phyloP scores from a whole-genome alignment of 2,329 filamentous ascomycete genomes.

The Colletotrichum sp. region DNA sequence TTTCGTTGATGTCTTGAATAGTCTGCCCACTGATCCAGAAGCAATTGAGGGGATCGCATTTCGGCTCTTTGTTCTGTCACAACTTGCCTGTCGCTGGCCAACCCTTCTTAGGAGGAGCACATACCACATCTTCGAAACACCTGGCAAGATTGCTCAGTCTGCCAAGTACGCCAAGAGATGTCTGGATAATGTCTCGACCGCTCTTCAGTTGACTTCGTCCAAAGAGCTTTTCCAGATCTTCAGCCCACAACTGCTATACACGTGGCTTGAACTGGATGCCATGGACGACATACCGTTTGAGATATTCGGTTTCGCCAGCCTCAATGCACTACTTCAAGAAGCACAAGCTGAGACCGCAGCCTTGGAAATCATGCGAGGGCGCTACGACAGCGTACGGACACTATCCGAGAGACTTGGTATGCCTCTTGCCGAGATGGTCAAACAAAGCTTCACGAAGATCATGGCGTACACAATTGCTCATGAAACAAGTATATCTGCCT shows the following conservation, averaged over 20 bases:
- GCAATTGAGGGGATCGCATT: constrained; percentile 85
- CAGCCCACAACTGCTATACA: constrained; percentile 86
- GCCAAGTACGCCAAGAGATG: constrained; percentile 75
- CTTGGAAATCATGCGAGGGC: constrained; percentile 81
- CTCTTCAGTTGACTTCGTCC: constrained; percentile 68
- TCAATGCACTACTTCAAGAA: constrained; percentile 72
- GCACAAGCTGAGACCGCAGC: constrained; percentile 80
- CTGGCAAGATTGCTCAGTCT: constrained; percentile 72
- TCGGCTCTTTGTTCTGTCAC: constrained; percentile 76
- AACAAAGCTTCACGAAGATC: constrained; percentile 74
- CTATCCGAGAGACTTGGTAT: constrained; percentile 64
- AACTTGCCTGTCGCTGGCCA: constrained; percentile 82
- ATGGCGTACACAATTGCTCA: constrained; percentile 85
- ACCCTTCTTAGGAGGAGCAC: constrained; percentile 86
- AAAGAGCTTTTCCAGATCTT: constrained; percentile 82
- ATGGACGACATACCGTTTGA: constrained; percentile 78
- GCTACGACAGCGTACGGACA: constrained; percentile 65
- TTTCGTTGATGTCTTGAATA: constrained; percentile 82
- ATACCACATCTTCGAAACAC: constrained; percentile 93
- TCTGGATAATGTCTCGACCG: constrained; percentile 67
- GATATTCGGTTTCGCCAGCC: constrained; percentile 79
- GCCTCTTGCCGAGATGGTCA: constrained; percentile 63
- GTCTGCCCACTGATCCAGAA: constrained; percentile 74
- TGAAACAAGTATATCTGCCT: constrained; percentile 62
- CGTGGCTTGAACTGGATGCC: constrained; percentile 76